phyloP scores from a whole-genome alignment of 2,329 filamentous ascomycete genomes.

The Colletotrichum sp. region DNA sequence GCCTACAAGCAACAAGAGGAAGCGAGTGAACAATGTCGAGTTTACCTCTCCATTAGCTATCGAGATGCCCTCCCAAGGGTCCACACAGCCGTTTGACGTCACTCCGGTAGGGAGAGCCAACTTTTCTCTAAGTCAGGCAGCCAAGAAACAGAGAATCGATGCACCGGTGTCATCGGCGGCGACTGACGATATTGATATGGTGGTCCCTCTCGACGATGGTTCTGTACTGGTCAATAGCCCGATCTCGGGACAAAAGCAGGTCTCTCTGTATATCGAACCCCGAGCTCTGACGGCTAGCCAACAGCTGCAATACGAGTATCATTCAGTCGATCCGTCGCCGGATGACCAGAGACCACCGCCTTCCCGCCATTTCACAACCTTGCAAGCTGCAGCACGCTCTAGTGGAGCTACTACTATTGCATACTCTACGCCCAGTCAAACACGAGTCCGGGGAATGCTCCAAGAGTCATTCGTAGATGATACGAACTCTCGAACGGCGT shows the following conservation, averaged over 20 bases:
- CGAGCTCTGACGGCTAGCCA: conserved; percentile 41
- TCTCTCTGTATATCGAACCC: conserved; percentile 37
- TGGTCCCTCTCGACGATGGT: conserved; percentile 20
- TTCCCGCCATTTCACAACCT: conserved; percentile 10
- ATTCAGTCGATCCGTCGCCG: conserved; percentile 28
- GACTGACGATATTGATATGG: conserved; percentile 26
- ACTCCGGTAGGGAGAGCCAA: background rate
- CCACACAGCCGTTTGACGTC: conserved; percentile 9
- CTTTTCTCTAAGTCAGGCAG: background rate
- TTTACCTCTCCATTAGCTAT: background rate
- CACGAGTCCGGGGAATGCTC: background rate
- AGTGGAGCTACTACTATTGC: conserved; percentile 37
- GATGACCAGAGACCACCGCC: conserved; percentile 7
- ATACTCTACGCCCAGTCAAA: conserved; percentile 39
- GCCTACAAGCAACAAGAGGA: conserved; percentile 8
- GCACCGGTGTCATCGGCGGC: background rate
- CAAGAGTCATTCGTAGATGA: background rate
- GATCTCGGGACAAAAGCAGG: conserved; percentile 14
- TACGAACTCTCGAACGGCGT: background rate
- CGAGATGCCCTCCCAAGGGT: conserved; percentile 4
- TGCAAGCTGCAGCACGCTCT: conserved; percentile 22
- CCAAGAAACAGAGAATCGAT: background rate
- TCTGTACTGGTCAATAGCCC: background rate
- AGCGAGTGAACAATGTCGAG: conserved; percentile 3
- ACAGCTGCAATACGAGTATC: conserved; percentile 43